Base-by-base conservation (phyloP, 208 protist genomes). In the Acanthamoeba rhysodes region DNA sequence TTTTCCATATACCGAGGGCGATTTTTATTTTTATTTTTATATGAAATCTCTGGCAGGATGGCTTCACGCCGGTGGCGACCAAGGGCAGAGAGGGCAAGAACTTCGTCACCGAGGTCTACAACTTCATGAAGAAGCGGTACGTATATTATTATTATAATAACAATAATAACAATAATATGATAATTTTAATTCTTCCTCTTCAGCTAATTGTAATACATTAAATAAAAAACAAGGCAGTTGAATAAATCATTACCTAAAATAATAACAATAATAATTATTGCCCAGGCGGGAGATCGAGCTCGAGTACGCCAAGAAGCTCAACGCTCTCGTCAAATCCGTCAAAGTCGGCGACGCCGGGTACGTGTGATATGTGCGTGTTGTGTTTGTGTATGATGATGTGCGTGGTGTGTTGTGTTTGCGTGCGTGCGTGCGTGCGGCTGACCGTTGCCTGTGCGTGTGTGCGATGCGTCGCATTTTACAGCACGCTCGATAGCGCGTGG, bases 281-380 rank as follows among this genome's bases (percentile, higher is more conserved):
- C 27, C 32, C 10, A 88, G 80, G 53, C 50, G 50, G 27, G 80
- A 88, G 45, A 88, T 88, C 8, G 80, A 88, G 80, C 80, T 55
- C 9, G 80, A 88, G 24, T 88, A 88, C 29, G 80, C 80, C 80
- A 88, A 88, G 80, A 88, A 88, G 80, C 80, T 88, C 50, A 66
- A 55, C 45, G 41, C 80, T 0, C 80, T 88, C 80, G 50, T 88
- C 50, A 88, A 64, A 18, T 88, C 80, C 41, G 53, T 64, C 80
- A 88, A 88, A 32, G 22, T 64, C 27, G 18, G 29, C 80, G 80
- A 88, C n/a, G 45, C 45, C 29, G 80, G 80, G 80, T 88, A 88
- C 53, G 32, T 7, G 57, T 62, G 57, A 24, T 16, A 62, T 24
- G 18, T 24, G 18, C 18, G 2, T 9, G 0, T 2, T 62, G 4